Evolutionary conservation across 2,329 filamentous ascomycete species (phyloP).

Genomic region (Sphaerulina vaccinii): DNA sequence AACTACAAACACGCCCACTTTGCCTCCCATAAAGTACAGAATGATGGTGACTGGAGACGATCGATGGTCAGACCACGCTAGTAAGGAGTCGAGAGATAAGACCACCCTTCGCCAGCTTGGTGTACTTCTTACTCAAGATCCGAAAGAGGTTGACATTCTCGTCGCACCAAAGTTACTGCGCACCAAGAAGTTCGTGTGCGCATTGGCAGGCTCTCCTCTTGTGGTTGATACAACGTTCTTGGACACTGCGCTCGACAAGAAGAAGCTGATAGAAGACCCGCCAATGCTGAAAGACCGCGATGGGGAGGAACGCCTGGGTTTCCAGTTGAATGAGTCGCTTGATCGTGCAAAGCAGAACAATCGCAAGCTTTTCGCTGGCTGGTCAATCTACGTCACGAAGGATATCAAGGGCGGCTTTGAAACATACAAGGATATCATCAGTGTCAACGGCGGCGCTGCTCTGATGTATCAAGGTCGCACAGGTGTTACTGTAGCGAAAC

Average conservation of each 20-base stretch:
- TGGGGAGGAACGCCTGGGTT: constrained; percentile 68
- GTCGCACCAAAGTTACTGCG: constrained; percentile 83
- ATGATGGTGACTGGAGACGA: constrained; percentile 82
- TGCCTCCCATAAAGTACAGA: constrained; percentile 67
- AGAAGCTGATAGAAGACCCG: constrained; percentile 62
- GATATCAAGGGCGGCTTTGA: constrained; percentile 77
- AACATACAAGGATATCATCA: constrained; percentile 80
- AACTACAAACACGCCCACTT: constrained; percentile 42
- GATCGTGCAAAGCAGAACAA: constrained; percentile 72
- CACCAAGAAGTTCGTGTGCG: constrained; percentile 89
- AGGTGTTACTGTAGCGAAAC: constrained; percentile 55
- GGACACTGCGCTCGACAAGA: constrained; percentile 69
- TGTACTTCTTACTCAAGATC: constrained; percentile 78
- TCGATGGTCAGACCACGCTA: constrained; percentile 71
- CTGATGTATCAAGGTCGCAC: constrained; percentile 68
- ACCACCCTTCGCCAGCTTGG: constrained; percentile 79
- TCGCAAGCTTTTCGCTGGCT: constrained; percentile 70
- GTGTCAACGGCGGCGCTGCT: constrained; percentile 84
- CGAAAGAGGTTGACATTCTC: constrained; percentile 75
- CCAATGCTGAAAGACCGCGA: constrained; percentile 65
- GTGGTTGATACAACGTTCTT: constrained; percentile 78
- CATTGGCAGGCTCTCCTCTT: constrained; percentile 74
- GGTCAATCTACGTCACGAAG: constrained; percentile 81
- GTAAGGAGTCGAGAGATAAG: constrained; percentile 76
- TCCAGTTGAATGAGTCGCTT: constrained; percentile 68